phyloP scores from a whole-genome alignment of 768 basidiomycete genomes.

The Lentinus tigrinus region DNA sequence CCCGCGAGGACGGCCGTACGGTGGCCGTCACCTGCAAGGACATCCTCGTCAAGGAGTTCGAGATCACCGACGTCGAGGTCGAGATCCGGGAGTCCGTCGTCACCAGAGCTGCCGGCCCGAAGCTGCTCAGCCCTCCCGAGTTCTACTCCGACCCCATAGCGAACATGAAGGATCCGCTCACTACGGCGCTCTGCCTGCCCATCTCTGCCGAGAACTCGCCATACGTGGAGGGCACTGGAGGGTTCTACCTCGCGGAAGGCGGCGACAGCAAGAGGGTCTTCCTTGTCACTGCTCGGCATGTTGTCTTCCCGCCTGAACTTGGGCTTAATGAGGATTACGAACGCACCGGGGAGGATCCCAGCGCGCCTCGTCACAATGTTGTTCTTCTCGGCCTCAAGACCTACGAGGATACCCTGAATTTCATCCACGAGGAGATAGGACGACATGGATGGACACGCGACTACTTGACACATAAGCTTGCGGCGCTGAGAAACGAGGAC shows the following conservation, averaged over 20 bases:
- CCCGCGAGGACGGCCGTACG: neutral
- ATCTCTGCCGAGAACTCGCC: constrained; percentile 1
- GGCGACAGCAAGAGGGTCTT: constrained; percentile 2
- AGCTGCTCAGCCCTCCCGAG: neutral
- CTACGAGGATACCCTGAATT: neutral
- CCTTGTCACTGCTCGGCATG: constrained; percentile 2
- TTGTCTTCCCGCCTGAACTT: constrained; percentile 3
- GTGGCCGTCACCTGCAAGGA: neutral
- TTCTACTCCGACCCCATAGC: neutral
- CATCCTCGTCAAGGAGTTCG: neutral
- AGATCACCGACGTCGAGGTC: constrained; percentile 9
- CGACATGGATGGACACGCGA: too few relatives aligned
- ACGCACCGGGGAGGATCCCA: neutral
- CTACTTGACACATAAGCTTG: too few relatives aligned
- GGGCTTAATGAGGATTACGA: neutral
- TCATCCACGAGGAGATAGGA: neutral
- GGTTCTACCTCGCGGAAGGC: constrained; percentile 6
- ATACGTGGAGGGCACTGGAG: constrained; percentile 3
- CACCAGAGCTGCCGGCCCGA: neutral
- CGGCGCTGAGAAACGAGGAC: too few relatives aligned
- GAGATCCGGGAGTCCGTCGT: constrained; percentile 5
- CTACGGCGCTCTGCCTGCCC: constrained; percentile 17
- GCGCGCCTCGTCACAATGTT: neutral
- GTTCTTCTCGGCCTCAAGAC: neutral
- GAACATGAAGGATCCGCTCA: neutral